Conservation (phyloP, 192 early-diverging fungal species). For the Backusella psychrophila region DNA sequence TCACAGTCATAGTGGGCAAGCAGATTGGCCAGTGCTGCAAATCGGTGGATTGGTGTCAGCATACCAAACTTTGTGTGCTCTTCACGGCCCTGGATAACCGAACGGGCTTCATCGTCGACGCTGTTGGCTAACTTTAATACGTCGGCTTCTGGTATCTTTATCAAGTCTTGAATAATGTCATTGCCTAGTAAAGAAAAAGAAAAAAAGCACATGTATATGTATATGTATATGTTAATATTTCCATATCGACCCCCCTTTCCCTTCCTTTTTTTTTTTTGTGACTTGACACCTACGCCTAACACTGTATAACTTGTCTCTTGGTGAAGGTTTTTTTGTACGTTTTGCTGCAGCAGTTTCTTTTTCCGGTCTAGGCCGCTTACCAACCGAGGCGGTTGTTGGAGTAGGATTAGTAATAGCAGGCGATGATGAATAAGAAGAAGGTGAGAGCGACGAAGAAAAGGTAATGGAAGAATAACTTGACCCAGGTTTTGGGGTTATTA, state of each 20-base stretch:
- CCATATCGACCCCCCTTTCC: no score
- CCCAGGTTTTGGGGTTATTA: neutral
- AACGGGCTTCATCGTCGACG: conserved; percentile 3
- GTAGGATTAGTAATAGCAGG: neutral
- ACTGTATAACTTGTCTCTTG: conserved; percentile 21
- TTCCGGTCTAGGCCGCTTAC: neutral
- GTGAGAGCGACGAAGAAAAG: neutral
- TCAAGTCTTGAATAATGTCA: conserved; percentile 24
- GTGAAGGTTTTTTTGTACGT: conserved; percentile 14
- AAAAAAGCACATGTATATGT: no score
- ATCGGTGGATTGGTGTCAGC: conserved; percentile 21
- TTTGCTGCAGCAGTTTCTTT: neutral
- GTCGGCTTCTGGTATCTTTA: conserved; percentile 21
- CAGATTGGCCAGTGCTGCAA: conserved; percentile 28
- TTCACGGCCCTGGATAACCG: conserved; percentile 24
- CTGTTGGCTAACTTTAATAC: conserved; percentile 13
- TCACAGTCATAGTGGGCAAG: conserved; percentile 31
- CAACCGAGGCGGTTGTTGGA: neutral
- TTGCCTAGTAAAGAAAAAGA: neutral
- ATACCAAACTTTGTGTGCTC: conserved; percentile 5
- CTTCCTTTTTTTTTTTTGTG: neutral
- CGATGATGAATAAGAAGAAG: conserved; percentile 1
- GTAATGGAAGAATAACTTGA: neutral
- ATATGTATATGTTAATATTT: neutral
- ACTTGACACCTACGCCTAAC: conserved; percentile 13